Percentiles rank a stretch among this genome's conserved stretches.
These are phyloP conservation scores for Flueggea neowawraea DNA, from an alignment of 441 rosid species.

Conservation along the genomic window DNA sequence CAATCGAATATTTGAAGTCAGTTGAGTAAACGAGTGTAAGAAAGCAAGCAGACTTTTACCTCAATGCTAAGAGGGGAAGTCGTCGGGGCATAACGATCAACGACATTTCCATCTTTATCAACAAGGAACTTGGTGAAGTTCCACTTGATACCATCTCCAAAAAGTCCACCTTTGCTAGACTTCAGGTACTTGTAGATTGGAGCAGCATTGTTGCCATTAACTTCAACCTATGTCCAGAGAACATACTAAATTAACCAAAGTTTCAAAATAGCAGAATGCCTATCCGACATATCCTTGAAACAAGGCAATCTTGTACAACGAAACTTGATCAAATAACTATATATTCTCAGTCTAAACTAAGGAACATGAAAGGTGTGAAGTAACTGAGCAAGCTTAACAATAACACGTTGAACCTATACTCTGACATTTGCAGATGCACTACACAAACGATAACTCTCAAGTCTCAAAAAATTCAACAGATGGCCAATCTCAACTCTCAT, in stretches of 20 bases:
- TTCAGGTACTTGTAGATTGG: slow-evolving; percentile 86
- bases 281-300: not conserved
- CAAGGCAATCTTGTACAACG: too few species aligned
- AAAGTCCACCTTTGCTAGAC: slow-evolving; percentile 71
- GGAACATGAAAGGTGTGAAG: too few species aligned
- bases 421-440: too few species aligned
- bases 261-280: not conserved
- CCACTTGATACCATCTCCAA: slow-evolving; percentile 87
- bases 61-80: slow-evolving; percentile 81
- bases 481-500: too few species aligned
- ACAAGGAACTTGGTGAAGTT: slow-evolving; percentile 90
- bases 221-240: slow-evolving; percentile 51
- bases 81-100: slow-evolving; percentile 79
- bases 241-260: not conserved
- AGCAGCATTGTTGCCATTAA: slow-evolving; percentile 73
- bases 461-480: too few species aligned
- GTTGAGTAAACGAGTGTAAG: not conserved
- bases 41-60: slow-evolving; percentile 29
- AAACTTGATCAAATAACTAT: too few species aligned
- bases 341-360: too few species aligned
- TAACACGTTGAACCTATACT: too few species aligned
- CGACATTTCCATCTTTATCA: slow-evolving; percentile 72
- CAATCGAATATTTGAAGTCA: not conserved
- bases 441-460: too few species aligned
- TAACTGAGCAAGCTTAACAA: too few species aligned